Percentiles rank a stretch among this genome's conserved stretches.
Conservation (phyloP, 441 rosid species). For the Viola pubescens region DNA sequence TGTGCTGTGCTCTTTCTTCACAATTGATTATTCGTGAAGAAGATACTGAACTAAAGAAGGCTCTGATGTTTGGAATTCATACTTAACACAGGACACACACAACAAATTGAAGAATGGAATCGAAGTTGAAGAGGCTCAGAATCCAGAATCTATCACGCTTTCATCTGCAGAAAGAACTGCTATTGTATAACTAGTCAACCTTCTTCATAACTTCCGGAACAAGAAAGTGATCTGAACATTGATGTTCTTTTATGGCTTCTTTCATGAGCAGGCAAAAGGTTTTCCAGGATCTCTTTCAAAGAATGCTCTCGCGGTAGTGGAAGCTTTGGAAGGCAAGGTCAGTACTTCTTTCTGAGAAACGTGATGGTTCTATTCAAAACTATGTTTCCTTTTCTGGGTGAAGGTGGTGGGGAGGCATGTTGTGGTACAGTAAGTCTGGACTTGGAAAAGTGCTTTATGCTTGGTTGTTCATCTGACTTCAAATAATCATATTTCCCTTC, state of each 20-base stretch:
- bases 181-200: constrained; percentile 43
- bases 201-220: constrained; percentile 8
- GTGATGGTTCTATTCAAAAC: constrained; percentile 3
- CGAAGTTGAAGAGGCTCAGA: constrained; percentile 57
- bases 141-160: constrained; percentile 40
- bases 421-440: too few species aligned
- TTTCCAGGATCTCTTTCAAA: constrained; percentile 60
- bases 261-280: constrained; percentile 61
- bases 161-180: constrained; percentile 58
- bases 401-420: neutral
- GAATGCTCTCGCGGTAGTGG: constrained; percentile 62
- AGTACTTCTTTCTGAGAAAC: constrained; percentile 18
- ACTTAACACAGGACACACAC: constrained; percentile 48
- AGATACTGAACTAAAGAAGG: constrained; percentile 16
- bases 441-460: neutral
- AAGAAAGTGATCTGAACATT: neutral
- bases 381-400: neutral
- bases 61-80: constrained; percentile 18
- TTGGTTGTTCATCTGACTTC: neutral
- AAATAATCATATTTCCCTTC: too few species aligned
- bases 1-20: constrained; percentile 13
- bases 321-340: constrained; percentile 93
- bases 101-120: constrained; percentile 77
- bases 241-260: constrained; percentile 5
- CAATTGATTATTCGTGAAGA: constrained; percentile 13